Evolutionary conservation across 106 monocot species (phyloP).

Genomic region (Dioscorea zingiberensis): DNA sequence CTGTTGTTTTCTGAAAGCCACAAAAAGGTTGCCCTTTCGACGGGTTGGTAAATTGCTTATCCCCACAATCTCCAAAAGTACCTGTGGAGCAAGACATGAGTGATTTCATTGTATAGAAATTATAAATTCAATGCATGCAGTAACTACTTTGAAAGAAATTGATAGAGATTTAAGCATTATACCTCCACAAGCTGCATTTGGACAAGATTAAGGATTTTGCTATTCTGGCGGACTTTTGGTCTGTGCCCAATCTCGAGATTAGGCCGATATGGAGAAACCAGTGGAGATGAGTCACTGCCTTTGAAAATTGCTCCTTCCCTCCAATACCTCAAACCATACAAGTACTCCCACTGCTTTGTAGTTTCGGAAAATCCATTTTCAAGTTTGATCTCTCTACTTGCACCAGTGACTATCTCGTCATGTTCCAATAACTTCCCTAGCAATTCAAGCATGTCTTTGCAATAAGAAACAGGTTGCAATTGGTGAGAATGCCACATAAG

Average conservation of each 20-base stretch:
- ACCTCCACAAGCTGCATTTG: slow-evolving; percentile 58
- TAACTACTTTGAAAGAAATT: no score
- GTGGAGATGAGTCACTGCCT: slow-evolving; percentile 43
- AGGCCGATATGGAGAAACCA: slow-evolving; percentile 10
- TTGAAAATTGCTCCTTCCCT: slow-evolving; percentile 78
- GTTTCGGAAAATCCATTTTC: slow-evolving; percentile 71
- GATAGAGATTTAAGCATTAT: neutral
- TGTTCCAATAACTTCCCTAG: slow-evolving; percentile 78
- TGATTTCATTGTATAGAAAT: neutral
- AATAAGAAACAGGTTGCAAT: slow-evolving; percentile 69
- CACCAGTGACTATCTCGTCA: slow-evolving; percentile 85
- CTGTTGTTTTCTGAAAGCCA: slow-evolving; percentile 54
- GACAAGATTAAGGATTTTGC: slow-evolving; percentile 28
- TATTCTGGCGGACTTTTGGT: neutral
- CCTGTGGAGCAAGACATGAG: slow-evolving; percentile 26
- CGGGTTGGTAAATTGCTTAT: slow-evolving; percentile 29
- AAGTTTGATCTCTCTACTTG: slow-evolving; percentile 73
- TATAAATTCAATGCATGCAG: no score
- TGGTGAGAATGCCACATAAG: slow-evolving; percentile 98
- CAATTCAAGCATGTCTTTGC: slow-evolving; percentile 56
- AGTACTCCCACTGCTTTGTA: slow-evolving; percentile 66
- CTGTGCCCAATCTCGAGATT: neutral
- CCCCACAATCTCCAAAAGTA: slow-evolving; percentile 64
- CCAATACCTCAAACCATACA: slow-evolving; percentile 83
- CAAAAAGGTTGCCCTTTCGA: slow-evolving; percentile 44